Evolutionary conservation across 106 monocot species (phyloP).

Genomic region (Acorus calamus): DNA sequence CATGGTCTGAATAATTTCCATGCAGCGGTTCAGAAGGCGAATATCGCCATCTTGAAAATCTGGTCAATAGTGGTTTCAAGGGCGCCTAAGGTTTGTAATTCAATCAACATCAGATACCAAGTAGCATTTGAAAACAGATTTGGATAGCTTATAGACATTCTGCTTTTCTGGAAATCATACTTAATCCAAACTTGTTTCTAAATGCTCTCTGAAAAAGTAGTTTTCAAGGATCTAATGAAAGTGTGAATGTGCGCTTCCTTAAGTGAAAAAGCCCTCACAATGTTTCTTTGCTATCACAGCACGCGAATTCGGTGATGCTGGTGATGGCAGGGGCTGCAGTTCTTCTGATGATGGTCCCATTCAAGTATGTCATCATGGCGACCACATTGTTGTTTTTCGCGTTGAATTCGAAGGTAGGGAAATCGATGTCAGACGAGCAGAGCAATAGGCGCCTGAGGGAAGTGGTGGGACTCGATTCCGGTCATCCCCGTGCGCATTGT

Average conservation of each 20-base stretch:
- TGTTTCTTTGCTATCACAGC: slow-evolving; percentile 30
- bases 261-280: not conserved
- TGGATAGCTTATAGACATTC: not conserved
- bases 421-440: slow-evolving; percentile 6
- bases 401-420: slow-evolving; percentile 8
- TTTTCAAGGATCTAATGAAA: not conserved
- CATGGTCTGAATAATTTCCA: slow-evolving; percentile 36
- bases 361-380: slow-evolving; percentile 55
- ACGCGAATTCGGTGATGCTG: slow-evolving; percentile 39
- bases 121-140: too few relatives aligned
- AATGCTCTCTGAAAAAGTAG: not conserved
- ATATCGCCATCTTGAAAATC: slow-evolving; percentile 48
- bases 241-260: not conserved
- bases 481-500: slow-evolving; percentile 39
- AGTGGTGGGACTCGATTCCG: slow-evolving; percentile 93
- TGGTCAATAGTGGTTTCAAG: slow-evolving; percentile 48
- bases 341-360: slow-evolving; percentile 40
- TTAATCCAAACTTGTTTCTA: not conserved
- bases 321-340: slow-evolving; percentile 32
- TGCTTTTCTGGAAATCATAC: not conserved
- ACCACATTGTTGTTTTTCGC: slow-evolving; percentile 19
- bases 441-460: slow-evolving; percentile 53
- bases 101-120: not conserved
- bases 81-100: slow-evolving; percentile 51
- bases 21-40: slow-evolving; percentile 32